Conservation (phyloP, 2,329 filamentous ascomycete species). For the Paracorniculantispora psalliotae region DNA sequence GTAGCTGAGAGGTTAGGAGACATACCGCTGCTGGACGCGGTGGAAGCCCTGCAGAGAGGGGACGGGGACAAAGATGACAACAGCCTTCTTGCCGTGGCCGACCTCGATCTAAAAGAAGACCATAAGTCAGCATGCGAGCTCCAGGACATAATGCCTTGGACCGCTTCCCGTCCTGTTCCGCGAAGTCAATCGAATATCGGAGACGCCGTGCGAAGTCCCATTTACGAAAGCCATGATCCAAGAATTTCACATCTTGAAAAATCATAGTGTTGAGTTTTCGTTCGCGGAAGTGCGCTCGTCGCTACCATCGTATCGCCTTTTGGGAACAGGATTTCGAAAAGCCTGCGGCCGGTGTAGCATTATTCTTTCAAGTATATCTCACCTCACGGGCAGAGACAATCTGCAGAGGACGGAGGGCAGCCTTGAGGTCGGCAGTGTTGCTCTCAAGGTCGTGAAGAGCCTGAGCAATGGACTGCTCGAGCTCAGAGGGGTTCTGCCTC, state of each 20-base stretch:
- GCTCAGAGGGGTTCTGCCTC: constrained; percentile 91
- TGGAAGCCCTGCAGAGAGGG: constrained; percentile 98
- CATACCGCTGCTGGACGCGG: constrained; percentile 98
- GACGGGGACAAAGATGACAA: constrained; percentile 99
- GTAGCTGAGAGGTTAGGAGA: background rate
- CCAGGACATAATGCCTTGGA: constrained; percentile 63
- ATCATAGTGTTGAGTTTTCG: background rate
- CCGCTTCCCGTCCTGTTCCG: constrained; percentile 72
- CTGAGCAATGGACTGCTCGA: constrained; percentile 93
- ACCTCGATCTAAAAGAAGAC: constrained; percentile 88
- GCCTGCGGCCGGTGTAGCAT: constrained; percentile 15
- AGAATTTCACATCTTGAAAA: background rate
- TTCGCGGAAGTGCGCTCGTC: constrained; percentile 10
- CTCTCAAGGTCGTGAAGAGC: constrained; percentile 98
- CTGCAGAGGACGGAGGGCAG: constrained; percentile 93
- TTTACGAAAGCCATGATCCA: constrained; percentile 12
- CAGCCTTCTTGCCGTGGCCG: constrained; percentile 99
- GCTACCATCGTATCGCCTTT: constrained; percentile 21
- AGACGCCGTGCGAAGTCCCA: constrained; percentile 18
- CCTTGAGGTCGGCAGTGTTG: constrained; percentile 98
- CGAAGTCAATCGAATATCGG: constrained; percentile 31
- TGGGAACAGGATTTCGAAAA: constrained; percentile 42
- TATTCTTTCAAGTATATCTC: constrained; percentile 53
- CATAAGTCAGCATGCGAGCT: constrained; percentile 72
- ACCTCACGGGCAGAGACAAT: constrained; percentile 99